Base-by-base conservation (phyloP, 257 asterid genomes). In the Mentha longifolia region DNA sequence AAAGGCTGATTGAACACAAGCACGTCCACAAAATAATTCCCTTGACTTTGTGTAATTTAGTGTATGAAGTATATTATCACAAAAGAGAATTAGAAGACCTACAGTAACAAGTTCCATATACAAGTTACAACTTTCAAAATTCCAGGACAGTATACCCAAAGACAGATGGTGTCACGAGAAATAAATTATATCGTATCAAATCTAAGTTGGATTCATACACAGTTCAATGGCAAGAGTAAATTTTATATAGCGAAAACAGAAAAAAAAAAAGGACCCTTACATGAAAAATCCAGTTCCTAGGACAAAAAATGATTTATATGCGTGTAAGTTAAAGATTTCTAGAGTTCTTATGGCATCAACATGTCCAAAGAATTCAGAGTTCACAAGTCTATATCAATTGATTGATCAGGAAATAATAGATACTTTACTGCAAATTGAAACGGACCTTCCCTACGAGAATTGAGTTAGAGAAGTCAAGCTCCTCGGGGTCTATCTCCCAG, bases 401-500 rank as follows among this genome's bases (percentile, higher is more conserved):
- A 50, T 57, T 22, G 30, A 55, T 17, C 42, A 73, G 41, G 55
- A 61, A 17, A 20, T 17, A 20, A 70, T 56, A 45, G 30, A 49
- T 50, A 56, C 59, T 54, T 59, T 64, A 73, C 47, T 51, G 61
- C 46, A 65, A 71, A 67, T 22, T 49, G 70, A 71, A 58, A 11
- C 89, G 59, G 35, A 95, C 99, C 99, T 95, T 95, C 60, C 99
- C 99, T 12, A 95, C 88, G 15, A 86, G 88, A 61, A 74, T 60
- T 25, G 99, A 74, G 72, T 71, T 87, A 55, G 95, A 76, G 85
- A 95, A 95, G 85, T 92, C 98, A 83, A 95, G 84, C 83, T 95
- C 99, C 71, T 67, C 20, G 67, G 97, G 98, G 56, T 95, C 97
- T 80, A 95, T 85, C 86, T 95, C 99, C 99, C 99, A 95, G 85